Percentiles rank a stretch among this genome's conserved stretches.
These are phyloP conservation scores for Amanita phalloides DNA, from an alignment of 768 basidiomycete species.

Conservation along the genomic window DNA sequence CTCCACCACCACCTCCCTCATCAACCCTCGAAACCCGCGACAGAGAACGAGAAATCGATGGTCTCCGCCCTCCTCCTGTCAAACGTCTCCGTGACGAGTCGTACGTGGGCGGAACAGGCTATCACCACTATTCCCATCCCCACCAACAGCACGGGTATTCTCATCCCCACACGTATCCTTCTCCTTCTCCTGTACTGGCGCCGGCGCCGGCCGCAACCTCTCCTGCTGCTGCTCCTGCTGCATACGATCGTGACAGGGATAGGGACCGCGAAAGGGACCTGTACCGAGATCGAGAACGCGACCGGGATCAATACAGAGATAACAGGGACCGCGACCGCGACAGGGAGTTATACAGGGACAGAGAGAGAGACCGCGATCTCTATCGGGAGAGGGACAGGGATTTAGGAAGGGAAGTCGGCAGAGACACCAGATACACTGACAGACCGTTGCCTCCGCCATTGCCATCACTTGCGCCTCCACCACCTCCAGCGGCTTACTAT, in stretches of 20 bases:
- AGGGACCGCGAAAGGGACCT: not conserved
- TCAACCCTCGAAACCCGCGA: not conserved
- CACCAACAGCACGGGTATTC: no score
- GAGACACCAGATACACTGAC: not conserved
- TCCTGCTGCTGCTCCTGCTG: not conserved
- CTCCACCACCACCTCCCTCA: not conserved
- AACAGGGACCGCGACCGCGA: slow-evolving; percentile 1
- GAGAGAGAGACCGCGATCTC: not conserved
- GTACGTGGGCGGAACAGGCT: not conserved
- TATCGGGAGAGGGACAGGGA: not conserved
- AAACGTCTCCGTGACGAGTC: not conserved
- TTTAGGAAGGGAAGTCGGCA: no score
- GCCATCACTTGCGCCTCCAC: not conserved
- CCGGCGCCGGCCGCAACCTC: not conserved
- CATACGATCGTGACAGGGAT: not conserved
- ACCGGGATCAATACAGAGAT: not conserved
- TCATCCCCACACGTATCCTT: no score
- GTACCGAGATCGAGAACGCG: not conserved
- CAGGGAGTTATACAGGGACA: not conserved
- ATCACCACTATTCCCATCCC: not conserved
- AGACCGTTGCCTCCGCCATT: not conserved
- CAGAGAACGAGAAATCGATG: not conserved
- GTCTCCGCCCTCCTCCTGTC: no score
- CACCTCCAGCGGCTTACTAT: not conserved
- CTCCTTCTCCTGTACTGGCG: not conserved